Evolutionary conservation across 2,329 filamentous ascomycete species (phyloP).

Genomic region (Metarhizium humberi): DNA sequence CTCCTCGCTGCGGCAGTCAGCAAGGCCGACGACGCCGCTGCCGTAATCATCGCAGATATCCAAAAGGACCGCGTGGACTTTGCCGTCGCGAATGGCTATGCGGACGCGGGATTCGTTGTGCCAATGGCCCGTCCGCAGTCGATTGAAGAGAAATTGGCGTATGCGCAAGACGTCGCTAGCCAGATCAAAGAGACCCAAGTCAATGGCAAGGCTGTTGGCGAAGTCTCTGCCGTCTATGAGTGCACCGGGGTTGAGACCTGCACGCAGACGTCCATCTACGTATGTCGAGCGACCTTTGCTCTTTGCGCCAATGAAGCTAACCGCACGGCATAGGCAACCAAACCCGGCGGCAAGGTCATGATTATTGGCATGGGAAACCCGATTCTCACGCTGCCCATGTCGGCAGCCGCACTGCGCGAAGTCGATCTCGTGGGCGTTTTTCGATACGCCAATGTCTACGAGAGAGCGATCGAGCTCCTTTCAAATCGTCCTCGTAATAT

Average conservation of each 20-base stretch:
- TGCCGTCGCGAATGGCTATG: conserved; percentile 45
- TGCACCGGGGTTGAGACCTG: conserved; percentile 73
- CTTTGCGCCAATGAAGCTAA: neutral
- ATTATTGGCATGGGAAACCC: conserved; percentile 67
- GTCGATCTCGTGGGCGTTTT: conserved; percentile 65
- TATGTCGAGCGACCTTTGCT: conserved; percentile 19
- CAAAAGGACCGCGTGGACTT: conserved; percentile 48
- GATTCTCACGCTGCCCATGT: conserved; percentile 59
- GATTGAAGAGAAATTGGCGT: conserved; percentile 43
- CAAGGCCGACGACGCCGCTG: conserved; percentile 33
- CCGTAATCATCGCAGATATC: conserved; percentile 46
- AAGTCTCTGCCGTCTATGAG: conserved; percentile 63
- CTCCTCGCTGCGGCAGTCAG: conserved; percentile 50
- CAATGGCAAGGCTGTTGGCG: conserved; percentile 40
- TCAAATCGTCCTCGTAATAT: conserved; percentile 39
- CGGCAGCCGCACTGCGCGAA: conserved; percentile 58
- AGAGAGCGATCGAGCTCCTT: conserved; percentile 41
- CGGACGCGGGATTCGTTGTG: conserved; percentile 41
- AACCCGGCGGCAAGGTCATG: conserved; percentile 59
- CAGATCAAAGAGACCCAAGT: conserved; percentile 27
- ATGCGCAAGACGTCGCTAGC: conserved; percentile 39
- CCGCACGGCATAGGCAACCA: conserved; percentile 34
- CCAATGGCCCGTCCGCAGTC: conserved; percentile 37
- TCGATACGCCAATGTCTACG: conserved; percentile 68
- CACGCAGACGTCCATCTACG: conserved; percentile 65